Evolutionary conservation across 2,329 filamentous ascomycete species (phyloP), one percentile per base, ranked within the genome.

Genomic region (Aspergillus calidoustus): DNA sequence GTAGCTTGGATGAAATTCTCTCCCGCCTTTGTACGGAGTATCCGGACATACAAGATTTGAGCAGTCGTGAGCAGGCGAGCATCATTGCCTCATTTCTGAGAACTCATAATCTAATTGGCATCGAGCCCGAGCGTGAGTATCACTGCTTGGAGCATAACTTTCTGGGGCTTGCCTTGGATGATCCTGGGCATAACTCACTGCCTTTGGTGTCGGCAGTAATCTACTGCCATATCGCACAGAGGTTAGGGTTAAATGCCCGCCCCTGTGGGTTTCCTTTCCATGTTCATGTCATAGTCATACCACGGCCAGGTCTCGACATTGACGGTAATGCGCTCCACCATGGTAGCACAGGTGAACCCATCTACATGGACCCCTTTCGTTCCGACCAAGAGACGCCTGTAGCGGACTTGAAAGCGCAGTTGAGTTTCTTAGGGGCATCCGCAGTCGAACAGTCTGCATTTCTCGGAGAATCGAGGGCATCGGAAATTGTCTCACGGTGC

Each of bases 171-270:
- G 92, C 91, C 4, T 81, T 98, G 48, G 88, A 87, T 41, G 88
- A 91, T 54, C 79, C 85, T 7, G 83, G 85, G 0, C 92, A 96
- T 70, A 88, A 91, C 30, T 94, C 93, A 1, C 83, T 97, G 8
- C 95, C 94, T 1, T 83, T 97, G 54, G 90, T 97, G 64, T 95
- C 92, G 1, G 90, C 90, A 59, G 90, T 89, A 62, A 96, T 98
- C 64, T 99, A 90, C 77, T 95, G 91, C 71, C 89, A 88, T 60
- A 76, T 98, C 17, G 93, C 92, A 0, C 83, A 86, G 58, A 85
- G 90, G 43, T 74, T 97, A 13, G 91, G 90, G 1, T 77, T 99
- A 51, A 84, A 89, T 68, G 92, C 93, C 0, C 86, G 87, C 38
- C 92, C 91, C 57, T 94, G 91, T 68, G 89, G 90, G 48, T 91